Conservation (phyloP, 1,284 basidiomycete species). For the Binderoboletus segoi region DNA sequence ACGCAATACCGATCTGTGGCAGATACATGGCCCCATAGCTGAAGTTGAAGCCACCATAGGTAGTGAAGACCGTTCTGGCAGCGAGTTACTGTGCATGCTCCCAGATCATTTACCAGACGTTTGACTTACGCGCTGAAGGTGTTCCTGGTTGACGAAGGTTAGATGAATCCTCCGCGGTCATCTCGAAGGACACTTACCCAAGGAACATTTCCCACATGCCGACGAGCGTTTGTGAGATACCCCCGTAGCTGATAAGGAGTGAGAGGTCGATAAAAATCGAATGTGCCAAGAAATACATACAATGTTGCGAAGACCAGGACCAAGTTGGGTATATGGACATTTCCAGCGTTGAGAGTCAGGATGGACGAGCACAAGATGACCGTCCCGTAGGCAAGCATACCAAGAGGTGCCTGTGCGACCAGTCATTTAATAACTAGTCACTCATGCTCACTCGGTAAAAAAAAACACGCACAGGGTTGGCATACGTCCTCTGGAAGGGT, state of each 20-base stretch:
- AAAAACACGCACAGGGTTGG: conserved; percentile 22
- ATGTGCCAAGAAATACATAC: too few species aligned
- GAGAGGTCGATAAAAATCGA: neutral
- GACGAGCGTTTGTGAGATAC: conserved; percentile 32
- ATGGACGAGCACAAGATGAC: conserved; percentile 34
- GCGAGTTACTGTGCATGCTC: neutral
- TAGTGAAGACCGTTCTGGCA: conserved; percentile 28
- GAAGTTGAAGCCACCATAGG: conserved; percentile 34
- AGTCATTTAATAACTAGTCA: neutral
- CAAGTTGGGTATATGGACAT: conserved; percentile 25
- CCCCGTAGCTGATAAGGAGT: conserved; percentile 27
- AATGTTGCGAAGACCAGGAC: conserved; percentile 34
- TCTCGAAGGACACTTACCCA: conserved; percentile 19
- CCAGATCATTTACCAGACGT: neutral
- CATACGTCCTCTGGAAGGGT: conserved; percentile 32
- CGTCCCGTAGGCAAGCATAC: conserved; percentile 33
- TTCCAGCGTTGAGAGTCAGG: conserved; percentile 24
- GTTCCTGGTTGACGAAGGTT: conserved; percentile 18
- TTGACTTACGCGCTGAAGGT: conserved; percentile 32
- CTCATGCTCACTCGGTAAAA: neutral
- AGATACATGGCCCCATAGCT: conserved; percentile 32
- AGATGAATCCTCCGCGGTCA: neutral
- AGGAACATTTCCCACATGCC: conserved; percentile 38
- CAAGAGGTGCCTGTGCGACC: conserved; percentile 26
- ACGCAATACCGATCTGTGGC: conserved; percentile 32